Conservation (phyloP, 148 eudicot genomes). For the Rhododendron vialii region DNA sequence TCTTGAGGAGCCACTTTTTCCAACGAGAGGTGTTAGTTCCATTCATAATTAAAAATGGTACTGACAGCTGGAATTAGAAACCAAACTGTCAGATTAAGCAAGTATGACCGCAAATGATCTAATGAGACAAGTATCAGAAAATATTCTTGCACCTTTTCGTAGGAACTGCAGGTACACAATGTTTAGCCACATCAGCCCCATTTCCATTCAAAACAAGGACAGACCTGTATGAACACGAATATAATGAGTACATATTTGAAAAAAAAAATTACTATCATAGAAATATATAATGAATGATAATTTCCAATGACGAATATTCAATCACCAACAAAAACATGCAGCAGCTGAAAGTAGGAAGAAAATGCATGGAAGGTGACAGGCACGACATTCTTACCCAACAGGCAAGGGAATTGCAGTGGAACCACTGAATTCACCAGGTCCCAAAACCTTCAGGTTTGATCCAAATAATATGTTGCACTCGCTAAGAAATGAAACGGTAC, state of each 20-base stretch:
- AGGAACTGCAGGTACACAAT: slow-evolving; percentile 66
- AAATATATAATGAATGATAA: neutral
- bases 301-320: neutral
- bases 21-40: neutral
- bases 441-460: slow-evolving; percentile 59
- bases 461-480: slow-evolving; percentile 90
- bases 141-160: slow-evolving; percentile 32
- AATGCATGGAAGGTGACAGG: slow-evolving; percentile 1
- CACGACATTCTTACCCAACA: slow-evolving; percentile 55
- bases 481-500: slow-evolving; percentile 90
- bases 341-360: neutral
- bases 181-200: slow-evolving; percentile 64
- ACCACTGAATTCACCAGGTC: slow-evolving; percentile 79
- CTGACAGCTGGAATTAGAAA: neutral
- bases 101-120: neutral
- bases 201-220: slow-evolving; percentile 60
- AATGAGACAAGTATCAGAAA: neutral
- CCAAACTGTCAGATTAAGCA: neutral
- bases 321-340: neutral
- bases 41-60: neutral
- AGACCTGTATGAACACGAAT: slow-evolving; percentile 33
- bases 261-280: neutral
- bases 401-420: slow-evolving; percentile 64
- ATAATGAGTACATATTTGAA: neutral
- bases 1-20: neutral